phyloP scores from a whole-genome alignment of 2,329 filamentous ascomycete genomes.

The Neofusicoccum cordaticola region DNA sequence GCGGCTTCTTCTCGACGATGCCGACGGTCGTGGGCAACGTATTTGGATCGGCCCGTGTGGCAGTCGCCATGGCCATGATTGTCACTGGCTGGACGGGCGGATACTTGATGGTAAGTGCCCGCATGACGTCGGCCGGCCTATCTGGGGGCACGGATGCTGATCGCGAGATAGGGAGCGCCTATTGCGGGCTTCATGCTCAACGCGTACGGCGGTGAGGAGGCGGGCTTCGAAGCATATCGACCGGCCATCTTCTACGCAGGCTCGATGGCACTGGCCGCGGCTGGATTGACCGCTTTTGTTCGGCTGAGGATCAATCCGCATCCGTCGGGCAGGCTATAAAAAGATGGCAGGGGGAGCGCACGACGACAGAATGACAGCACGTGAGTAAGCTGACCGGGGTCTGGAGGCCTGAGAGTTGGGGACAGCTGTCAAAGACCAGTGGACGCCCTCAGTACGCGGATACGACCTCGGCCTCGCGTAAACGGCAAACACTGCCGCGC shows the following conservation, averaged over 20 bases:
- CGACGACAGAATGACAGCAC: neutral
- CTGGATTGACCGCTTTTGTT: slow-evolving; percentile 17
- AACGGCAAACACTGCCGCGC: neutral
- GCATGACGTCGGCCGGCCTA: slow-evolving; percentile 17
- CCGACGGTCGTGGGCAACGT: slow-evolving; percentile 61
- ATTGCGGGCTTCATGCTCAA: slow-evolving; percentile 20
- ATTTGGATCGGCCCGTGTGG: slow-evolving; percentile 55
- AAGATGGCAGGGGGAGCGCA: neutral
- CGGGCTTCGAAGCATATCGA: slow-evolving; percentile 19
- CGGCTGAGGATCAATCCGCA: slow-evolving; percentile 19
- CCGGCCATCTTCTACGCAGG: slow-evolving; percentile 22
- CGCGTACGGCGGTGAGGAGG: slow-evolving; percentile 18
- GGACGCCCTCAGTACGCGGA: neutral
- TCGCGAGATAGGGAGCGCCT: slow-evolving; percentile 18
- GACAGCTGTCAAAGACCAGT: neutral
- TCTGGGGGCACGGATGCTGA: slow-evolving; percentile 1
- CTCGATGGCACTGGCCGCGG: slow-evolving; percentile 18
- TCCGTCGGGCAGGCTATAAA: slow-evolving; percentile 16
- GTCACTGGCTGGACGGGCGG: slow-evolving; percentile 60
- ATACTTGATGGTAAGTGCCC: slow-evolving; percentile 48
- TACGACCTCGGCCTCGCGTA: slow-evolving; percentile 6
- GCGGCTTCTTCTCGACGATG: slow-evolving; percentile 63
- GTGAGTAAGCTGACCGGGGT: neutral
- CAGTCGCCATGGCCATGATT: slow-evolving; percentile 61
- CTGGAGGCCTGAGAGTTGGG: neutral